These are phyloP conservation scores for Datisca glomerata DNA, from an alignment of 306 rosid genomes.

Conservation along the genomic window DNA sequence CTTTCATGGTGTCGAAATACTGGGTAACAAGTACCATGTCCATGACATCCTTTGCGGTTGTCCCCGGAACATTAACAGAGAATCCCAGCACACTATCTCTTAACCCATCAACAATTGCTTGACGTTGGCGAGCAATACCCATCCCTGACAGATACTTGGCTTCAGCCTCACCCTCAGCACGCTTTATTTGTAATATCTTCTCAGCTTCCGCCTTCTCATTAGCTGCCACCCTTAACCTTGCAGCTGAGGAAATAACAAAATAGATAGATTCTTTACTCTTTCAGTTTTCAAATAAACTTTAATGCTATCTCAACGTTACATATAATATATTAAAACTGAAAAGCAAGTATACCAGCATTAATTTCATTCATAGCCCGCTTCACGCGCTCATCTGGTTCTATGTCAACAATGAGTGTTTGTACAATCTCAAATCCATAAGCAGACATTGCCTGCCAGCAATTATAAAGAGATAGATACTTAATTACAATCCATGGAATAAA, in stretches of 20 bases:
- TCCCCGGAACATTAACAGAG: too few relatives aligned
- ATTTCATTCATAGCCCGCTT: conserved; percentile 70
- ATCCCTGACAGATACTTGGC: conserved; percentile 63
- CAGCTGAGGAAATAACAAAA: too few relatives aligned
- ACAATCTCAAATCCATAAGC: conserved; percentile 54
- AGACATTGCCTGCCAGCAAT: conserved; percentile 44
- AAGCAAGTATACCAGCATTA: conserved; percentile 50
- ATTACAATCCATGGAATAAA: not conserved
- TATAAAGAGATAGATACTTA: not conserved
- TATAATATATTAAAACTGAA: too few relatives aligned
- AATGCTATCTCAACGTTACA: too few relatives aligned
- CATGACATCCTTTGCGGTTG: conserved; percentile 58
- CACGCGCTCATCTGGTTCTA: conserved; percentile 46
- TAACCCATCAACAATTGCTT: conserved; percentile 70
- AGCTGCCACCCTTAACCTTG: conserved; percentile 54
- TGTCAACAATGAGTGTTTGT: conserved; percentile 56
- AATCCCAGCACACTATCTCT: conserved; percentile 59
- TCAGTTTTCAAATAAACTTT: too few relatives aligned
- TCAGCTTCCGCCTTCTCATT: conserved; percentile 74
- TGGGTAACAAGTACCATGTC: conserved; percentile 75
- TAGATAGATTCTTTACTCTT: too few relatives aligned
- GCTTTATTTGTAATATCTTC: conserved; percentile 55
- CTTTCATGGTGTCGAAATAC: conserved; percentile 72
- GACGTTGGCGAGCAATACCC: conserved; percentile 68
- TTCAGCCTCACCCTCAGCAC: conserved; percentile 71